Base-by-base conservation (phyloP, 148 eudicot genomes). In the Limonium bicolor region DNA sequence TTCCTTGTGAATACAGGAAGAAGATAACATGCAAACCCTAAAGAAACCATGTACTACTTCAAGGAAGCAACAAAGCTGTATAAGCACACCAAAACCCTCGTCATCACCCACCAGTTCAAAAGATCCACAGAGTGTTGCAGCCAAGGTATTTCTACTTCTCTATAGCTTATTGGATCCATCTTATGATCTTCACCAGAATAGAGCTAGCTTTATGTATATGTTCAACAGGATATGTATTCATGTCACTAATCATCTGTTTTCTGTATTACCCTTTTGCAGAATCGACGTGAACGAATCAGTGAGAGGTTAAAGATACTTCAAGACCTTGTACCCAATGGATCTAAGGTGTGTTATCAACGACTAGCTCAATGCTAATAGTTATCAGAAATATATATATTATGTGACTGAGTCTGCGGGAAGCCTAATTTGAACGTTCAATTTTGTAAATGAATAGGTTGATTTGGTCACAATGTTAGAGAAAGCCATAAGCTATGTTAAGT, bases 71-170 rank as follows among this genome's bases (percentile, higher is more conserved):
- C 7, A 48, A 30, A 42, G 33, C 42, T 50, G 53, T 41, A 58
- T 72, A 27, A 73, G 51, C 71, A 76, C 71, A 59, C 19, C 66
- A 8, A 88, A 84, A 55, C 48, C 76, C 26, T 77, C 71, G 56
- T 19, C 72, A 32, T 44, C 63, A 19, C 50, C 60, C 31, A 54
- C 68, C n/a, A 27, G n/a, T n/a, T n/a, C 56, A 39, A 88, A 83
- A 65, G 97, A 88, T 65, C 92, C 92, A 4, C 97, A 83, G 60
- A 84, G 97, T 52, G 55, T 80, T 56, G 97, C 97, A 56, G 97
- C 97, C 41, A 88, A 88, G 94, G 97, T 86, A 37, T 41, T 43
- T 27, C 25, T 3, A 20, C 42, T 60, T 53, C 23, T 14, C 8
- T 3, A 36, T 37, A 6, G 8, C 6, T 34, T 49, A 11, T 11